Evolutionary conservation across 805 yeast genomes (phyloP).

Genomic region (Candida boidinii): DNA sequence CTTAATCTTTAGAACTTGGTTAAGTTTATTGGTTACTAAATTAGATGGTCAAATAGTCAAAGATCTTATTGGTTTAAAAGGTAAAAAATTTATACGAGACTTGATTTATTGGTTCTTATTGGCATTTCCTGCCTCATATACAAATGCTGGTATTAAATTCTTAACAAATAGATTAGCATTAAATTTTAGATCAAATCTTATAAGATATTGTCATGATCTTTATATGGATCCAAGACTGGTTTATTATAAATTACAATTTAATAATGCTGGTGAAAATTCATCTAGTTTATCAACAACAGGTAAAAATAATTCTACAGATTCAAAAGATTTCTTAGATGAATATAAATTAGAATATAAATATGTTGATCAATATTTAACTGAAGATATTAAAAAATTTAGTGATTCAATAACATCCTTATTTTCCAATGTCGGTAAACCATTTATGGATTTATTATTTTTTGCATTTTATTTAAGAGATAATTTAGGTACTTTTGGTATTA

Average conservation of each 20-base stretch:
- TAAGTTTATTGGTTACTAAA: constrained; percentile 76
- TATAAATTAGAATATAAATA: constrained; percentile 41
- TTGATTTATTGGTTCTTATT: constrained; percentile 79
- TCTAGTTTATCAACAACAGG: constrained; percentile 10
- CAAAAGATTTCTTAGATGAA: constrained; percentile 10
- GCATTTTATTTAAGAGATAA: constrained; percentile 76
- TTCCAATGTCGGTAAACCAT: constrained; percentile 86
- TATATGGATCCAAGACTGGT: constrained; percentile 75
- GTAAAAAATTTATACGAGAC: constrained; percentile 66
- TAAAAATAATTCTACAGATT: too few species aligned
- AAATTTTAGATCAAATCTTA: constrained; percentile 76
- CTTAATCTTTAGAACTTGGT: constrained; percentile 76
- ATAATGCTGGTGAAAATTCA: constrained; percentile 30
- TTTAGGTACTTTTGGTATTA: constrained; percentile 79
- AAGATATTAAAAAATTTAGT: constrained; percentile 74
- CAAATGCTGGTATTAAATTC: constrained; percentile 82
- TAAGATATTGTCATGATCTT: constrained; percentile 83
- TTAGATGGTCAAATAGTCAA: constrained; percentile 89
- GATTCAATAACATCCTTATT: constrained; percentile 76
- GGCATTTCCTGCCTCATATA: constrained; percentile 89
- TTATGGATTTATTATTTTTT: constrained; percentile 77
- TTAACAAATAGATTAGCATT: constrained; percentile 69
- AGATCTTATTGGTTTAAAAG: constrained; percentile 77
- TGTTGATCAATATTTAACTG: constrained; percentile 80
- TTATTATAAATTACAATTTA: constrained; percentile 72